phyloP scores from a whole-genome alignment of 176 grass and related monocot species.

The Calamus simplicifolius region DNA sequence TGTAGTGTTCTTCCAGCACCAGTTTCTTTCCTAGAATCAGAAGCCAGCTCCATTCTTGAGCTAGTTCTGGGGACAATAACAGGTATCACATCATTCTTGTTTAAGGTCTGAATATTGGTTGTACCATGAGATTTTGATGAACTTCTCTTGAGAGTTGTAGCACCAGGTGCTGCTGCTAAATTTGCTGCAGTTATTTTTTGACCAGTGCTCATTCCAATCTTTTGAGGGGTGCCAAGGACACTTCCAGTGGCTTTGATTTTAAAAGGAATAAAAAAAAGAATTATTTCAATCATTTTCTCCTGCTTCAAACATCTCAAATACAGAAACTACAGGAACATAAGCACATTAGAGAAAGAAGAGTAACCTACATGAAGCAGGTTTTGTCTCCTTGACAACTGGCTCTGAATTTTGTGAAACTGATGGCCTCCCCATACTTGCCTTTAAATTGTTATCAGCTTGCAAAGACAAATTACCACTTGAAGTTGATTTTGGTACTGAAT shows the following conservation, averaged over 20 bases:
- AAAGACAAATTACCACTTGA: conserved; percentile 38
- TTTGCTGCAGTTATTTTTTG: conserved; percentile 41
- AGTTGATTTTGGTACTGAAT: conserved; percentile 43
- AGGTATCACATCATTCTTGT: conserved; percentile 57
- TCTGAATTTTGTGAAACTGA: conserved; percentile 80
- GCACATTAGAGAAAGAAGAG: conserved; percentile 15
- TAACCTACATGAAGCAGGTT: conserved; percentile 53
- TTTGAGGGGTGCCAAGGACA: conserved; percentile 65
- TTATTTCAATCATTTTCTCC: conserved; percentile 16
- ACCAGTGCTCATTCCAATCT: conserved; percentile 37
- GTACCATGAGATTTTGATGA: conserved; percentile 45
- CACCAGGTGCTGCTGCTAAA: conserved; percentile 38
- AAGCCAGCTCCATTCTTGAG: conserved; percentile 50
- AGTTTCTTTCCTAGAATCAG: conserved; percentile 57
- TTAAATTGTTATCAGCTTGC: conserved; percentile 66
- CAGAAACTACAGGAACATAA: conserved; percentile 18
- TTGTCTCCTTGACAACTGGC: conserved; percentile 64
- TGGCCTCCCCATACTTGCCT: conserved; percentile 56
- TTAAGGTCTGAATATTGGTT: conserved; percentile 44
- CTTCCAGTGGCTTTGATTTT: conserved; percentile 49
- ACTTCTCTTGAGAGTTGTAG: conserved; percentile 59
- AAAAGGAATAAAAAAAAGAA: conserved; percentile 23
- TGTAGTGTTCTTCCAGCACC: conserved; percentile 44
- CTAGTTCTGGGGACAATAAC: conserved; percentile 81
- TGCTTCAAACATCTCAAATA: conserved; percentile 18